These are phyloP conservation scores for Polyporus arcularius DNA, from an alignment of 768 basidiomycete genomes.

Conservation along the genomic window DNA sequence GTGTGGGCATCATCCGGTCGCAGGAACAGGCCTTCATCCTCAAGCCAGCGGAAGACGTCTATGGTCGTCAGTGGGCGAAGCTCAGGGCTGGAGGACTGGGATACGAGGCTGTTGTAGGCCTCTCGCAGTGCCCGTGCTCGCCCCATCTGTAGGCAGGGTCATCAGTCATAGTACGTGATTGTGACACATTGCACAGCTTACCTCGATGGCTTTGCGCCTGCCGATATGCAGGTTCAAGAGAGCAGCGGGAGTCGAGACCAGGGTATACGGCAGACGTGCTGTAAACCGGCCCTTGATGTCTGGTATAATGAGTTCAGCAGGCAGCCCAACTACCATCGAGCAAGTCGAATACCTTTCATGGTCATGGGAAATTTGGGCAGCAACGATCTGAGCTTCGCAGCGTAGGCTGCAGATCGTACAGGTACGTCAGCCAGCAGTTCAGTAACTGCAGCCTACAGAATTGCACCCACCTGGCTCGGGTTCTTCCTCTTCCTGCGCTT, in stretches of 20 bases:
- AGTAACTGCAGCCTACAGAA: not conserved
- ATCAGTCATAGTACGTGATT: not conserved
- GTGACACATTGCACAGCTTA: slow-evolving; percentile 25
- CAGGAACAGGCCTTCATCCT: slow-evolving; percentile 41
- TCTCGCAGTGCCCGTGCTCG: slow-evolving; percentile 43
- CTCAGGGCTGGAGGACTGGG: slow-evolving; percentile 21
- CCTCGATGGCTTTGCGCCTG: slow-evolving; percentile 51
- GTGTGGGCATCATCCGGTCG: slow-evolving; percentile 20
- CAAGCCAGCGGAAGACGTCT: slow-evolving; percentile 48
- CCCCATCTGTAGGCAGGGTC: slow-evolving; percentile 38
- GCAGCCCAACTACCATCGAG: not conserved
- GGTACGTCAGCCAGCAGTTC: not conserved
- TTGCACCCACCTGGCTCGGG: slow-evolving; percentile 20
- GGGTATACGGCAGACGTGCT: slow-evolving; percentile 38
- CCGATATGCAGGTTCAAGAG: slow-evolving; percentile 40
- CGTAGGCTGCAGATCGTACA: slow-evolving; percentile 31
- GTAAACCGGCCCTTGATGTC: slow-evolving; percentile 38
- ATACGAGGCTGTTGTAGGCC: slow-evolving; percentile 36
- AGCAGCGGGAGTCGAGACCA: slow-evolving; percentile 37
- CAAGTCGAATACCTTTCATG: slow-evolving; percentile 35
- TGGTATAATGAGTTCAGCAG: slow-evolving; percentile 17
- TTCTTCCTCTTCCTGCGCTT: not conserved
- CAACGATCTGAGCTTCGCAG: slow-evolving; percentile 35
- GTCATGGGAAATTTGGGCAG: slow-evolving; percentile 47
- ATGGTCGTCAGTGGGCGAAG: slow-evolving; percentile 36